Evolutionary conservation across 1,284 basidiomycete genomes (phyloP).

Genomic region (Inonotus obliquus): DNA sequence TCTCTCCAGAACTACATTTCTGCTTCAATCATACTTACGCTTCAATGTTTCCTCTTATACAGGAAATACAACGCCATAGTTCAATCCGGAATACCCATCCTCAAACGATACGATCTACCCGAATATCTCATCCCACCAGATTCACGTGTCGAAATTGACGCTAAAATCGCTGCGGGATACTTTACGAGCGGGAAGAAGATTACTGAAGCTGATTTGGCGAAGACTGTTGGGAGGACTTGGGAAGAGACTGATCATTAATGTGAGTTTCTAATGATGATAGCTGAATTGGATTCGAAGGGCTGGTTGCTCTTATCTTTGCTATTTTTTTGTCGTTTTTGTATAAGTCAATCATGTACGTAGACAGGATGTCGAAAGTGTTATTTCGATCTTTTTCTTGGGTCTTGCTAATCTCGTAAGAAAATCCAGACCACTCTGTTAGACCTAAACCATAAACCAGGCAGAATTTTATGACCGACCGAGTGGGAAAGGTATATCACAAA

Average conservation of each 20-base stretch:
- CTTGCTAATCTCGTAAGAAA: too few relatives aligned
- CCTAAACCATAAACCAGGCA: too few relatives aligned
- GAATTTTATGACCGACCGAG: too few relatives aligned
- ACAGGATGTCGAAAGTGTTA: too few relatives aligned
- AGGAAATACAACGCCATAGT: slow-evolving; percentile 96
- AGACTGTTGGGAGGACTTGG: slow-evolving; percentile 89
- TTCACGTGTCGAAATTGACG: slow-evolving; percentile 92
- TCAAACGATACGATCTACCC: slow-evolving; percentile 82
- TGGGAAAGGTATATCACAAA: too few relatives aligned
- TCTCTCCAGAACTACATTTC: slow-evolving; percentile 9
- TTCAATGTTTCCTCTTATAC: slow-evolving; percentile 6
- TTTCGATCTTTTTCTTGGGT: too few relatives aligned
- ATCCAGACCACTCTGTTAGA: too few relatives aligned
- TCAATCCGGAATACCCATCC: slow-evolving; percentile 80
- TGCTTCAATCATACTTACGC: background rate
- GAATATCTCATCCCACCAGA: slow-evolving; percentile 86
- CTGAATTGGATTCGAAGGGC: background rate
- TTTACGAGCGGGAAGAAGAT: slow-evolving; percentile 78
- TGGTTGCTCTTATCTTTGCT: too few relatives aligned
- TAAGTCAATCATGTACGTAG: too few relatives aligned
- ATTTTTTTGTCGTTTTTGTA: too few relatives aligned
- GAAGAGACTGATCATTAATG: slow-evolving; percentile 72
- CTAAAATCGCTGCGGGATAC: slow-evolving; percentile 92
- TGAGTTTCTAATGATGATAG: background rate
- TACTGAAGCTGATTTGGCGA: slow-evolving; percentile 69